Base-by-base conservation (phyloP, 2,329 filamentous ascomycete species). In the Aspergillus novoparasiticus region DNA sequence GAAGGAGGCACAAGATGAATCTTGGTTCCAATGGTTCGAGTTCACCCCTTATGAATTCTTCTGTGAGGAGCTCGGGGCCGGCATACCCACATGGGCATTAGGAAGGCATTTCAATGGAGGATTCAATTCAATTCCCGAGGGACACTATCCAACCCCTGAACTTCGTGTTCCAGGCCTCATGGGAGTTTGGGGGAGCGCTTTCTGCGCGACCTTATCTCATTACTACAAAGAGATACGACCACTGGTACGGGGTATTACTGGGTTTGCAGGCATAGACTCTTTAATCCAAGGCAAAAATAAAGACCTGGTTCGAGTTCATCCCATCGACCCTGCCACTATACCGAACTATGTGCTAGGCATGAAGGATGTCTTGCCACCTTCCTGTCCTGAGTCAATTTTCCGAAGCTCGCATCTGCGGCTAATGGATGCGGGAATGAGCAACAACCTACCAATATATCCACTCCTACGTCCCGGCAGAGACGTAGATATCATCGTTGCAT, bases 21-120 rank as follows among this genome's bases (percentile, higher is more conserved):
- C 93, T 2, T 98, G 94, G 92, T 99, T 98, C 71, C 94, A 99
- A 72, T 98, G 95, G 94, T 97, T 95, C 69, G 95, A 99, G 73
- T 90, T 94, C 71, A 96, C 93, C 0, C 94, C 94, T 0, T 97
- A 96, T 73, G 94, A 98, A 75, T 90, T 97, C 75, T 97, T 95
- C 77, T 97, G 93, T 70, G 94, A 98, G 77, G 94, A 97, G 73
- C 89, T 97, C 57, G 86, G 86, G 28, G 93, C 94, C 2, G 94
- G 95, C 3, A 97, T 99, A 64, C 95, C 95, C 0, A 97, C 92
- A 0, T 99, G 94, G 93, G 92, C 93, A 8, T 82, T 98, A 63
- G 95, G 95, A 3, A 87, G 95, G 53, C 89, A 86, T 62, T 99
- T 97, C 76, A 82, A 91, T 39, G 84, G 86, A 45, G 95, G 95